phyloP scores from a whole-genome alignment of 805 yeast species.

The Candida corydali region DNA sequence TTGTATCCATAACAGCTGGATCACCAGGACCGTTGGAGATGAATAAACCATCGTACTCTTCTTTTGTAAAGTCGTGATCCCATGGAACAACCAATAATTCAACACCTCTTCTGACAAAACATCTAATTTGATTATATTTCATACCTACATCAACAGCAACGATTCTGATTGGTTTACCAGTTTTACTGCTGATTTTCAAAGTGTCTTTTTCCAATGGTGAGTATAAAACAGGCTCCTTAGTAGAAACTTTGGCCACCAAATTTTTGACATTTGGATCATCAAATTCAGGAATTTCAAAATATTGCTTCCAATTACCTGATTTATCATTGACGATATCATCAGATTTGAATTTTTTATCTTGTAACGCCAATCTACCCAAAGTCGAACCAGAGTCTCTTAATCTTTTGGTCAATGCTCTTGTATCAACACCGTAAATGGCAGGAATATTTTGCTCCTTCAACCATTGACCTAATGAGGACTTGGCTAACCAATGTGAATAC shows the following conservation, averaged over 20 bases:
- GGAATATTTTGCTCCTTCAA: conserved; percentile 87
- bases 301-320: conserved; percentile 49
- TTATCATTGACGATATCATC: conserved; percentile 29
- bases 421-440: conserved; percentile 96
- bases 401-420: conserved; percentile 89
- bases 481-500: conserved; percentile 90
- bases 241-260: conserved; percentile 88
- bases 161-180: conserved; percentile 78
- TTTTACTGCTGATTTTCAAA: conserved; percentile 40
- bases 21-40: conserved; percentile 99
- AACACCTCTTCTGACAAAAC: conserved; percentile 94
- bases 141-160: conserved; percentile 96
- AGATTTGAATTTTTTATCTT: conserved; percentile 33
- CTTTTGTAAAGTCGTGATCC: conserved; percentile 79
- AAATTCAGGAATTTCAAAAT: conserved; percentile 81
- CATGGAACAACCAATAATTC: conserved; percentile 94
- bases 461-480: conserved; percentile 91
- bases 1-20: conserved; percentile 76
- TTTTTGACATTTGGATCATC: conserved; percentile 88
- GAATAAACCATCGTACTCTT: conserved; percentile 91
- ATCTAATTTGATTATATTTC: conserved; percentile 96
- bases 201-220: conserved; percentile 56
- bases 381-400: conserved; percentile 92
- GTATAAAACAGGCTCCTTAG: conserved; percentile 69
- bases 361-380: conserved; percentile 79